These are phyloP conservation scores for Lignosus rhinocerotis DNA, from an alignment of 1,284 basidiomycete species.

Conservation along the genomic window DNA sequence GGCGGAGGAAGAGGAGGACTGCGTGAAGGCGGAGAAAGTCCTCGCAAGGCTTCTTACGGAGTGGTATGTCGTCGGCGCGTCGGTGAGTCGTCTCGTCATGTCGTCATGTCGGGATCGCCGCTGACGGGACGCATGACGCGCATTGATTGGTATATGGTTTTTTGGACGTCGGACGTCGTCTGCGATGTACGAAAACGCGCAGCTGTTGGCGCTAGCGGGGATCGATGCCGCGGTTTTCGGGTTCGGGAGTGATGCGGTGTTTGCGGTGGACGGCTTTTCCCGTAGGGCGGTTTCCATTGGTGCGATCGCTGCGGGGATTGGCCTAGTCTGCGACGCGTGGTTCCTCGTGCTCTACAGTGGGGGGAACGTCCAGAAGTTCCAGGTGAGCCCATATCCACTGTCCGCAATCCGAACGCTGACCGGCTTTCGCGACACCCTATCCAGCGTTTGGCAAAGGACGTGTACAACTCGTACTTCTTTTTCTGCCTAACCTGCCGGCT, in stretches of 20 bases:
- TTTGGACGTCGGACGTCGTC: too few species aligned
- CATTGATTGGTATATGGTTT: too few species aligned
- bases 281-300: slow-evolving; percentile 52
- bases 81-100: slow-evolving; percentile 17
- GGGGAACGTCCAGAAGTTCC: slow-evolving; percentile 47
- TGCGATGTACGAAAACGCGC: too few species aligned
- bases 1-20: slow-evolving; percentile 48
- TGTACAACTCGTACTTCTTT: slow-evolving; percentile 62
- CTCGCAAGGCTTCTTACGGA: slow-evolving; percentile 34
- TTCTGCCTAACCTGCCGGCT: slow-evolving; percentile 65
- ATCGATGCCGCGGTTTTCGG: slow-evolving; percentile 52
- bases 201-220: slow-evolving; percentile 18
- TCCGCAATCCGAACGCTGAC: neutral
- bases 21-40: slow-evolving; percentile 48
- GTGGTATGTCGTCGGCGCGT: slow-evolving; percentile 38
- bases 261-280: slow-evolving; percentile 46
- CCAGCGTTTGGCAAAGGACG: slow-evolving; percentile 53
- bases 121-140: neutral
- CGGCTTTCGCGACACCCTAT: neutral
- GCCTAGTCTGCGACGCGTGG: slow-evolving; percentile 60
- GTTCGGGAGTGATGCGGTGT: slow-evolving; percentile 51
- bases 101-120: neutral
- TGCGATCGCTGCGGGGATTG: slow-evolving; percentile 59
- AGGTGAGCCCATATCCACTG: too few species aligned
- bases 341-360: slow-evolving; percentile 58